These are phyloP conservation scores for Talaromyces sp. DNA, from an alignment of 2,329 filamentous ascomycete species.

Conservation along the genomic window DNA sequence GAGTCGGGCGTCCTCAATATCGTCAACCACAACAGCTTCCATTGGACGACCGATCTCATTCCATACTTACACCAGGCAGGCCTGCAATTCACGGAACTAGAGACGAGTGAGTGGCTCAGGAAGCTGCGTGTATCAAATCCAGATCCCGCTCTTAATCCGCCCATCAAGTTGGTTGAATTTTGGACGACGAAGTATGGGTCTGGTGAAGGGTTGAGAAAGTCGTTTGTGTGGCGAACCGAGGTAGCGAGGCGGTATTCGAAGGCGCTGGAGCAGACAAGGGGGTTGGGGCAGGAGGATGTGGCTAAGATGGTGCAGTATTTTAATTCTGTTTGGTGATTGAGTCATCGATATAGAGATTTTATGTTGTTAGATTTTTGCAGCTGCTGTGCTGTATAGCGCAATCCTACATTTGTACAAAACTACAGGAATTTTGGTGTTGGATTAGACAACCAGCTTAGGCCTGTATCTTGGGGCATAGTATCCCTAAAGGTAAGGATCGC, in stretches of 20 bases:
- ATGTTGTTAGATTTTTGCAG: background rate
- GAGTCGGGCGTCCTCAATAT: conserved; percentile 5
- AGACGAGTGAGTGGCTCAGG: conserved; percentile 28
- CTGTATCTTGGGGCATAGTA: background rate
- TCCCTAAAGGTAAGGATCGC: background rate
- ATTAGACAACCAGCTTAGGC: background rate
- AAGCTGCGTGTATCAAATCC: conserved; percentile 46
- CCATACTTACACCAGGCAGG: conserved; percentile 51
- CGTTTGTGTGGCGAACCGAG: conserved; percentile 22
- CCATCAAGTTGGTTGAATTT: conserved; percentile 54
- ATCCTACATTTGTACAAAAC: background rate
- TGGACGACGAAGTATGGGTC: conserved; percentile 52
- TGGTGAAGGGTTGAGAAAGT: conserved; percentile 14
- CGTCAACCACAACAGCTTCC: conserved; percentile 18
- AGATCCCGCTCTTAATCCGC: conserved; percentile 50
- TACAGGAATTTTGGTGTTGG: background rate
- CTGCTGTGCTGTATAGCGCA: background rate
- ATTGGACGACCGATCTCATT: conserved; percentile 54
- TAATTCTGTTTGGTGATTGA: conserved; percentile 21
- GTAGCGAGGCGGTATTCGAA: conserved; percentile 19
- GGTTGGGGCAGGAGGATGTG: conserved; percentile 28
- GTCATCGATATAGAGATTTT: no score
- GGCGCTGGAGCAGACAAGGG: conserved; percentile 18
- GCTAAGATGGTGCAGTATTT: conserved; percentile 38
- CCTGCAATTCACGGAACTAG: conserved; percentile 29